Percentiles rank a stretch among this genome's conserved stretches.
phyloP scores from a whole-genome alignment of 2,329 filamentous ascomycete genomes.

The Cadophora sp. region DNA sequence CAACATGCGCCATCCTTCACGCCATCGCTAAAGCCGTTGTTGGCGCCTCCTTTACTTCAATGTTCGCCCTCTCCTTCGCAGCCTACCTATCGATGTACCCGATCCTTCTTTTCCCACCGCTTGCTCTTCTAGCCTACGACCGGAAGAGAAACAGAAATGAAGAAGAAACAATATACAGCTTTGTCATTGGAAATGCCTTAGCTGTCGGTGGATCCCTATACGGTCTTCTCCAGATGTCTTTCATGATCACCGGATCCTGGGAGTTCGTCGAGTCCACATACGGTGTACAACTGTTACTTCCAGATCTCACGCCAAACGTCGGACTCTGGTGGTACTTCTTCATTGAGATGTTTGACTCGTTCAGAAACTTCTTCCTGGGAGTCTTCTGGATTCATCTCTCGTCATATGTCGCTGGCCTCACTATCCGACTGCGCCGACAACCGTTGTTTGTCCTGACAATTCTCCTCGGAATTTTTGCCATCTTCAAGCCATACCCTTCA shows the following conservation, averaged over 20 bases:
- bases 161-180: slow-evolving; percentile 51
- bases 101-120: slow-evolving; percentile 81
- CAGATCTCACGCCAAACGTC: slow-evolving; percentile 92
- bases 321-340: slow-evolving; percentile 99
- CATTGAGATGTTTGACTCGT: slow-evolving; percentile 99
- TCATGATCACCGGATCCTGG: slow-evolving; percentile 80
- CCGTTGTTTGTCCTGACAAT: slow-evolving; percentile 85
- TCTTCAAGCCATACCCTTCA: slow-evolving; percentile 97
- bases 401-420: slow-evolving; percentile 86
- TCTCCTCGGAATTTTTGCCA: slow-evolving; percentile 87
- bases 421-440: slow-evolving; percentile 81
- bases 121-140: slow-evolving; percentile 83
- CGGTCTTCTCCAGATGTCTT: slow-evolving; percentile 74
- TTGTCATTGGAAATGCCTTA: slow-evolving; percentile 60
- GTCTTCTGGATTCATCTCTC: slow-evolving; percentile 97
- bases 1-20: slow-evolving; percentile 84
- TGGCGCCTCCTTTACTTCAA: slow-evolving; percentile 75
- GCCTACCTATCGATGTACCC: slow-evolving; percentile 94
- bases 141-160: slow-evolving; percentile 47
- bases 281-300: slow-evolving; percentile 87
- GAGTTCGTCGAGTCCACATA: slow-evolving; percentile 90
- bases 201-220: slow-evolving; percentile 62
- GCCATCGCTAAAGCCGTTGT: slow-evolving; percentile 81
- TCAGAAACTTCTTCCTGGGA: slow-evolving; percentile 94
- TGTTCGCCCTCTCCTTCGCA: slow-evolving; percentile 85